A percentile compares a stretch with the other conserved stretches of the same genome.
Evolutionary conservation across 1,284 basidiomycete genomes (phyloP).

Genomic region (Singerocomus inundabilis): DNA sequence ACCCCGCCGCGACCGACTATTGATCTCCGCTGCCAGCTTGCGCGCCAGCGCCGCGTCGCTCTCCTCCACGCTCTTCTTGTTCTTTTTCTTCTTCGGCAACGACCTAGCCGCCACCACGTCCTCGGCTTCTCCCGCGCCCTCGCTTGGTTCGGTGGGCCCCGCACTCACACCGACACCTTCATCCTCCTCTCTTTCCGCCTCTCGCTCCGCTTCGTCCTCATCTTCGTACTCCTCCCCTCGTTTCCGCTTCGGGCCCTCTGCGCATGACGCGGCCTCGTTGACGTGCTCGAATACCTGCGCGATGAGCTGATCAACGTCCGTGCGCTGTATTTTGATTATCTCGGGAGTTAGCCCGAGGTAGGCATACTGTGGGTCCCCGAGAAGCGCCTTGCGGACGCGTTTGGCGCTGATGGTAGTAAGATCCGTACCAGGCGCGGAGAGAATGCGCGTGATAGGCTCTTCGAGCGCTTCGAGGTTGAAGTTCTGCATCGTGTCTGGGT

Average conservation of each 20-base stretch:
- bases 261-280: constrained; percentile 37
- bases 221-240: constrained; percentile 35
- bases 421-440: constrained; percentile 68
- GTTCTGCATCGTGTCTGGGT: constrained; percentile 21
- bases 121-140: constrained; percentile 21
- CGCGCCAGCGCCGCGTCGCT: constrained; percentile 68
- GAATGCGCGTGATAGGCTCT: constrained; percentile 61
- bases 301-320: constrained; percentile 59
- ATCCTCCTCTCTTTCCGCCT: constrained; percentile 27
- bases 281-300: constrained; percentile 57
- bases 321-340: constrained; percentile 56
- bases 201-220: constrained; percentile 27
- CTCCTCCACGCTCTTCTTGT: constrained; percentile 41
- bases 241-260: constrained; percentile 32
- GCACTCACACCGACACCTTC: too few species aligned
- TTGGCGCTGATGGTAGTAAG: constrained; percentile 74
- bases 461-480: constrained; percentile 52
- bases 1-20: constrained; percentile 57
- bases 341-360: constrained; percentile 45
- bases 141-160: constrained; percentile 29
- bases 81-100: constrained; percentile 49
- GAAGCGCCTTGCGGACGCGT: constrained; percentile 66
- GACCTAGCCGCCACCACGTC: constrained; percentile 38
- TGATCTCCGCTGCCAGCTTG: constrained; percentile 69
- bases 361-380: constrained; percentile 45